Evolutionary conservation across 2,329 filamentous ascomycete genomes (phyloP), one percentile per base, ranked within the genome.

Genomic region (Fusarium setosum): DNA sequence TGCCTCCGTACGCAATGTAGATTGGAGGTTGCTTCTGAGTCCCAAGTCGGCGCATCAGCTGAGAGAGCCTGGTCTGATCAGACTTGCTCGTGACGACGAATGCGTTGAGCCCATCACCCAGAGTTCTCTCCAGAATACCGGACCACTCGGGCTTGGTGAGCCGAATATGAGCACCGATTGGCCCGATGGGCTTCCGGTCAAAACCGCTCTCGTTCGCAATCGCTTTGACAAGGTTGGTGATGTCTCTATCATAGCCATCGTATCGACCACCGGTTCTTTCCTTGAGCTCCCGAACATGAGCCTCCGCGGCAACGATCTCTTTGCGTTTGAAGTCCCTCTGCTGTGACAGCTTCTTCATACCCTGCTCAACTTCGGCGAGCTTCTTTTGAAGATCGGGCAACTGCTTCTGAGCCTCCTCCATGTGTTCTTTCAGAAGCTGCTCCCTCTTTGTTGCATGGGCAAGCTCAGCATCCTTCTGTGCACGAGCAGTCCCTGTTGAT

Each of bases 121-220:
- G 84, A 2, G 87, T 87, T 63, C 86, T 91, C 74, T 99, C 96
- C 13, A 99, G 77, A 40, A 97, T 88, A 1, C 87, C 86, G 2
- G 90, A 91, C 96, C 96, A 99, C 69, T 92, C 85, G 1, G 92
- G 91, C 67, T 95, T 90, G 32, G 88, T 80, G 21, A 99, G 81
- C 67, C 88, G 89, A 50, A 99, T 84, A 72, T 96, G 87, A 21
- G 88, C 82, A 26, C 94, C 96, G 13, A 98, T 82, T 1, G 96
- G 96, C 0, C 96, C 96, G 31, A 98, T 82, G 3, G 96, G 96
- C 63, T 86, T 90, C 40, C 86, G 81, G 21, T 82, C 80, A 73
- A 96, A 98, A 0, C 88, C 83, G 3, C 65, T 76, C 57, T 97
- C 92, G n/a, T 82, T 80, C 6, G 88, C 83, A 61, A 98, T 92